Evolutionary conservation across 23 red algal species (phyloP), one percentile per base, ranked within the genome.

Genomic region (Chondrus crispus): DNA sequence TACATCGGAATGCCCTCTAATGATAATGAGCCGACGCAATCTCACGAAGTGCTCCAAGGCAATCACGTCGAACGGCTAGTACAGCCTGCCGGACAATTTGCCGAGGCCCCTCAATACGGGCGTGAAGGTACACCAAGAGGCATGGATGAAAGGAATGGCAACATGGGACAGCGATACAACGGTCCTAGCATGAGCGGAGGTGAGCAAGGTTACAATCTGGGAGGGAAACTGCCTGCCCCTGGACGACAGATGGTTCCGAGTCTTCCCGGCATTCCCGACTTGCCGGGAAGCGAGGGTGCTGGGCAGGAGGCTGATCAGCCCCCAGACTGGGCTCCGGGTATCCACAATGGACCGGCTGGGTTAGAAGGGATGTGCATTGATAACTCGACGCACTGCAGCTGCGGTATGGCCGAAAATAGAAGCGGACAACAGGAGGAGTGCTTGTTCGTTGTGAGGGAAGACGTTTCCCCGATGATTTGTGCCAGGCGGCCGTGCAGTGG

Each of bases 371-470:
- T 92, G 8, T 92, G 88, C 58, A 81, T 92, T 49, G 52, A 92
- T 40, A 92, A 92, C 53, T 83, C 74, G 40, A 92, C 88, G 24
- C 88, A 92, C 32, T 92, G 88, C 64, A 92, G 88, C 75, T 92
- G 88, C 64, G 88, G 88, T 24, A 83, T 82, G 77, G 46, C 45
- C 26, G 13, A 54, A 16, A 76, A 52, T 35, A 55, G 44, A 6
- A 45, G 8, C 30, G 48, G 30, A 16, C 60, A 22, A 32, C 9
- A 47, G 12, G 58, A 81, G 39, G 60, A 83, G 37, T 92, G 88
- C 40, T 53, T 92, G 57, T 92, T 80, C 33, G 76, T 92, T 53
- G 77, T 64, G 63, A 92, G 82, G 32, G 88, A 92, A 83, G 46
- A 82, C 36, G 49, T 32, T 18, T 35, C 39, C 9, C 74, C 88